A percentile compares a stretch with the other conserved stretches of the same genome.
Conservation (phyloP, 2,329 filamentous ascomycete species). For the Sporothrix pseudoabietina region DNA sequence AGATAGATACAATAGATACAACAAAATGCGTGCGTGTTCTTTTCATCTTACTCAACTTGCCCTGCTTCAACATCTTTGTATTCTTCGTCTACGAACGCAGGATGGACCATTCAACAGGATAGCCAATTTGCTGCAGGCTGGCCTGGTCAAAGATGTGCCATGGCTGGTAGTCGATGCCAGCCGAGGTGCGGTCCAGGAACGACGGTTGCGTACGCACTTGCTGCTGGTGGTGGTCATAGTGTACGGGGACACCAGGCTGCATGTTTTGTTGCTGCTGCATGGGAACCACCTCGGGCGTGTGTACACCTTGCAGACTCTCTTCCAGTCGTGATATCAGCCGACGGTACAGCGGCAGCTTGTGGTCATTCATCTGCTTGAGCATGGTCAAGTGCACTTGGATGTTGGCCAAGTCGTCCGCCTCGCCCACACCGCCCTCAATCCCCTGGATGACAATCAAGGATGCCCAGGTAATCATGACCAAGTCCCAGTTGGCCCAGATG, state of each 20-base stretch:
- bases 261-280: background rate
- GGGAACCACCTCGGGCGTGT: slow-evolving; percentile 15
- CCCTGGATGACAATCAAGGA: slow-evolving; percentile 33
- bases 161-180: slow-evolving; percentile 26
- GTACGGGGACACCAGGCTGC: background rate
- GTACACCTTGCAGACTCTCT: slow-evolving; percentile 28
- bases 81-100: background rate
- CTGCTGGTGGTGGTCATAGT: background rate
- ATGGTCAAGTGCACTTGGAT: slow-evolving; percentile 32
- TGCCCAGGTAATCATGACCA: slow-evolving; percentile 34
- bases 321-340: slow-evolving; percentile 30
- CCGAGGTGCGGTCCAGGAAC: background rate
- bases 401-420: slow-evolving; percentile 29
- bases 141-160: slow-evolving; percentile 34
- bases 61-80: background rate
- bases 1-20: background rate
- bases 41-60: background rate
- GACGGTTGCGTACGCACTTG: background rate
- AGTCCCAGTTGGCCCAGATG: slow-evolving; percentile 35
- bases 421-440: slow-evolving; percentile 31
- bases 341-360: slow-evolving; percentile 26
- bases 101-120: background rate
- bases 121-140: slow-evolving; percentile 32
- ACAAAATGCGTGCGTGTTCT: background rate
- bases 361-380: slow-evolving; percentile 29